phyloP scores from a whole-genome alignment of 495 filamentous ascomycete genomes.

The Parathielavia appendiculata region DNA sequence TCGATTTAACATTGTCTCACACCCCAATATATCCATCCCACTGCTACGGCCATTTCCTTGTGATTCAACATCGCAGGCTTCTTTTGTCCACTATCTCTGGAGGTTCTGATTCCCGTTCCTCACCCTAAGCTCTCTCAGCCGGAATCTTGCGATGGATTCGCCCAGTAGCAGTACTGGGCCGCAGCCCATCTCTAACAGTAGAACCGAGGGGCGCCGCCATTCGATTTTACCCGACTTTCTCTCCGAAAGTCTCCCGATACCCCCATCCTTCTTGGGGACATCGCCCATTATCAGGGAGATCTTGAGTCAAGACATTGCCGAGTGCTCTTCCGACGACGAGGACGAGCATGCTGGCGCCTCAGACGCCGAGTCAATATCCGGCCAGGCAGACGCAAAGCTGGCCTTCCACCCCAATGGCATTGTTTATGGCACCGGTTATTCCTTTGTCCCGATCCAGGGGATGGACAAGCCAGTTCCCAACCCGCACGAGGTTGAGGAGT shows the following conservation, averaged over 20 bases:
- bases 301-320: conserved; percentile 62
- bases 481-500: conserved; percentile 41
- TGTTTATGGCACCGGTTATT: conserved; percentile 54
- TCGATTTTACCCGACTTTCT: conserved; percentile 21
- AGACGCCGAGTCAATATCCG: conserved; percentile 14
- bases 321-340: conserved; percentile 48
- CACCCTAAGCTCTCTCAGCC: not conserved
- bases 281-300: conserved; percentile 61
- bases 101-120: not conserved
- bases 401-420: conserved; percentile 65
- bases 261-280: conserved; percentile 27
- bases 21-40: no score
- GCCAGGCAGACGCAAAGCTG: conserved; percentile 42
- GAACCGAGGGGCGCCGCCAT: conserved; percentile 18
- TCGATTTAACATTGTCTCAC: no score
- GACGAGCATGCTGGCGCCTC: conserved; percentile 23
- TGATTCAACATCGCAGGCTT: no score
- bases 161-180: not conserved
- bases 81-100: no score
- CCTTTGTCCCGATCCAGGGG: conserved; percentile 36
- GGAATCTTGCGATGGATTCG: not conserved
- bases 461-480: conserved; percentile 60
- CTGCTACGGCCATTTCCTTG: no score
- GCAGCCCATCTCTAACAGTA: conserved; percentile 4
- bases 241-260: conserved; percentile 20